Conservation (phyloP, 768 basidiomycete genomes). For the Serendipita indica region DNA sequence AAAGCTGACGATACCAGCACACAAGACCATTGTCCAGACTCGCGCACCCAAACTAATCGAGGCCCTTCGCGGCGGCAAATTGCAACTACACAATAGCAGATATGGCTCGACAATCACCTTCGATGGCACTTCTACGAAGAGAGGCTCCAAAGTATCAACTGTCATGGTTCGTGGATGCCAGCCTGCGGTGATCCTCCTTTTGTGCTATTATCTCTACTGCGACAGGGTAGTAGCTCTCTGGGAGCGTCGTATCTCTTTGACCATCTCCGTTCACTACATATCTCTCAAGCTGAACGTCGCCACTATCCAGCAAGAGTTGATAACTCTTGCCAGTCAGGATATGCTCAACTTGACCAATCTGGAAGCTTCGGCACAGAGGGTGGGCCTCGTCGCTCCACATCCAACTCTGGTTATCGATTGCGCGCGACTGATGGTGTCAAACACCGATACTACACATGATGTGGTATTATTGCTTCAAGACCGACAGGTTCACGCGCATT, state of each 20-base stretch:
- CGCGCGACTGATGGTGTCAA: background rate
- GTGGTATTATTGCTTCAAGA: conserved; percentile 61
- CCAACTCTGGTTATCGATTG: background rate
- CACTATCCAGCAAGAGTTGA: conserved; percentile 50
- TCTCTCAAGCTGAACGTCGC: conserved; percentile 29
- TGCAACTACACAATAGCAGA: conserved; percentile 2
- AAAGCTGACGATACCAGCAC: conserved; percentile 14
- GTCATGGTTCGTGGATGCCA: conserved; percentile 41
- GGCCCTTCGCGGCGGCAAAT: conserved; percentile 5
- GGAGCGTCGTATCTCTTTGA: conserved; percentile 51
- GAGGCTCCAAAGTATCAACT: background rate
- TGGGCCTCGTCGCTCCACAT: background rate
- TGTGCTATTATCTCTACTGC: conserved; percentile 77
- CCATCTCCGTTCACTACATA: conserved; percentile 29
- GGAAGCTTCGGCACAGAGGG: conserved; percentile 32
- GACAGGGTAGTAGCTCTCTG: conserved; percentile 72
- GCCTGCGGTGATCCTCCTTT: conserved; percentile 52
- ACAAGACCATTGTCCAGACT: conserved; percentile 15
- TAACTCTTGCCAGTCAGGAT: conserved; percentile 30
- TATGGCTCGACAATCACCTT: background rate
- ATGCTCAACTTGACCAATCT: conserved; percentile 46
- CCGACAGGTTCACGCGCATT: conserved; percentile 44
- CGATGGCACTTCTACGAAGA: background rate
- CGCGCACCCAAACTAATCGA: conserved; percentile 11
- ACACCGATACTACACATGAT: conserved; percentile 26